Conservation (phyloP, 805 yeast species). For the Saturnispora halmiae region DNA sequence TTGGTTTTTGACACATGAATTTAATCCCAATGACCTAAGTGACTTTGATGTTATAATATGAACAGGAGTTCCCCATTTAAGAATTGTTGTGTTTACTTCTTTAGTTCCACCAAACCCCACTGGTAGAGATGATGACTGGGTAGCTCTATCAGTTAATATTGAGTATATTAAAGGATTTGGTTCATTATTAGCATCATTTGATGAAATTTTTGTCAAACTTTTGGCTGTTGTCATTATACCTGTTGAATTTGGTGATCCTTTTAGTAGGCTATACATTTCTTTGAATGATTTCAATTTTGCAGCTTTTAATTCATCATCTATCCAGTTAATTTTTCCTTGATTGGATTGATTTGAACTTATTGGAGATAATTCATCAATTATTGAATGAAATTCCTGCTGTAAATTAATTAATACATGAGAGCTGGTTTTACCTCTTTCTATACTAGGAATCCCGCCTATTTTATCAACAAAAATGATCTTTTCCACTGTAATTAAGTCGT, state of each 20-base stretch:
- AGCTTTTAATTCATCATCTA: conserved; percentile 8
- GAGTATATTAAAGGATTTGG: conserved; percentile 86
- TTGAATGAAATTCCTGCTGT: conserved; percentile 67
- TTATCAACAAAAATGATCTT: conserved; percentile 74
- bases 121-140: conserved; percentile 86
- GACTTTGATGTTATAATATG: conserved; percentile 28
- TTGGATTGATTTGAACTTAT: conserved; percentile 8
- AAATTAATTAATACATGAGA: conserved; percentile 84
- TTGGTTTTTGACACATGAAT: conserved; percentile 10
- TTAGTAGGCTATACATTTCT: conserved; percentile 53
- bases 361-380: conserved; percentile 46
- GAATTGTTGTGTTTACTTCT: conserved; percentile 62
- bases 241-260: conserved; percentile 42
- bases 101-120: conserved; percentile 50
- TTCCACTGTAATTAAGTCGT: conserved; percentile 50
- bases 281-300: conserved; percentile 46
- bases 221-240: conserved; percentile 83
- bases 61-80: conserved; percentile 67
- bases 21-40: conserved; percentile 2
- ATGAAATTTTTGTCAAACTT: conserved; percentile 43
- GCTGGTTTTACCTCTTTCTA: conserved; percentile 60
- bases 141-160: conserved; percentile 82
- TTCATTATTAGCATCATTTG: conserved; percentile 40
- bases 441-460: conserved; percentile 84
- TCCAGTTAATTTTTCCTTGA: conserved; percentile 7